Conservation (phyloP, 2,329 filamentous ascomycete species). For the Aspergillus sojae region DNA sequence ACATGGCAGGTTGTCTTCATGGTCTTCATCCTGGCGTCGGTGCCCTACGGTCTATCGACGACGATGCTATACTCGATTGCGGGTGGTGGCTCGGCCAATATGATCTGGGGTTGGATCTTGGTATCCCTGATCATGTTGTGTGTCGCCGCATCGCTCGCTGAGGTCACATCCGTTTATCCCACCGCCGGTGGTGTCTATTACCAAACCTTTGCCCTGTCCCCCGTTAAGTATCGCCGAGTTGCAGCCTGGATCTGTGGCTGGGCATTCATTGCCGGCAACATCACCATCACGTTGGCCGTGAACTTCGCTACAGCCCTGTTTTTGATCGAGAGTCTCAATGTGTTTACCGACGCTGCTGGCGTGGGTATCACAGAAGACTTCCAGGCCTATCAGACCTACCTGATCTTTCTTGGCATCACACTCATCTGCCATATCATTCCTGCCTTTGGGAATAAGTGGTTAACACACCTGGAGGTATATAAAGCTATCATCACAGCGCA, state of each 20-base stretch:
- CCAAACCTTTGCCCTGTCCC: constrained; percentile 67
- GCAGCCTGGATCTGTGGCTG: constrained; percentile 70
- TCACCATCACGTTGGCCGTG: constrained; percentile 73
- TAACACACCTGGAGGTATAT: constrained; percentile 67
- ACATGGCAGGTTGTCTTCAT: constrained; percentile 27
- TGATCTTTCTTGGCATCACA: constrained; percentile 72
- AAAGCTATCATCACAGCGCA: background rate
- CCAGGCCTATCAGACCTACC: constrained; percentile 64
- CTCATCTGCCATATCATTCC: constrained; percentile 57
- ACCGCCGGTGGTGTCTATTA: constrained; percentile 72
- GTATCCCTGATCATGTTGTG: constrained; percentile 63
- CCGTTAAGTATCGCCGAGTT: constrained; percentile 64
- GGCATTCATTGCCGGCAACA: constrained; percentile 76
- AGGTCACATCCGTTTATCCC: constrained; percentile 69
- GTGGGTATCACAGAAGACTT: constrained; percentile 58
- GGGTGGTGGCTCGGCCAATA: constrained; percentile 69
- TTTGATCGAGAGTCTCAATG: constrained; percentile 58
- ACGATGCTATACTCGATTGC: constrained; percentile 71
- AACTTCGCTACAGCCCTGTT: constrained; percentile 69
- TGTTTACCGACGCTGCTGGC: constrained; percentile 53
- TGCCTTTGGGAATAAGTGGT: constrained; percentile 55
- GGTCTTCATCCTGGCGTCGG: constrained; percentile 70
- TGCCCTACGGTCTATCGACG: constrained; percentile 73
- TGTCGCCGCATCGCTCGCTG: constrained; percentile 67
- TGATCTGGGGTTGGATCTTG: constrained; percentile 70